phyloP scores from a whole-genome alignment of 1,139 yeast species.

The Hansenula anomala region DNA sequence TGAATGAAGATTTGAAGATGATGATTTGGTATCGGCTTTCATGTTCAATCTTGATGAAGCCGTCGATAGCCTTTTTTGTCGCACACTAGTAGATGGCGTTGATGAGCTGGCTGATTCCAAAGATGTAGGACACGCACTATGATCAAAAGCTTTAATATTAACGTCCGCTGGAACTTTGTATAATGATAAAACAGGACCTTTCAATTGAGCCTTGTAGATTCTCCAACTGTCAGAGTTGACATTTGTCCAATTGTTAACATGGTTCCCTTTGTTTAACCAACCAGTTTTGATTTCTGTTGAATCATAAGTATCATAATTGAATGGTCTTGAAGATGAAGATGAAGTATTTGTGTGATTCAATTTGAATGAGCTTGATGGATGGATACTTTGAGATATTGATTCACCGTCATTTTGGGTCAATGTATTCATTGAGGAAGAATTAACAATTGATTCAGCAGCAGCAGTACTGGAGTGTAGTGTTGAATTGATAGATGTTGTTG shows the following conservation, averaged over 20 bases:
- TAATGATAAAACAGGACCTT: conserved; percentile 55
- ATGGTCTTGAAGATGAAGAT: conserved; percentile 11
- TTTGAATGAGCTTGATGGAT: not conserved
- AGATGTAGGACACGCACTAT: conserved; percentile 8
- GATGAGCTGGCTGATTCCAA: not conserved
- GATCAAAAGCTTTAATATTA: conserved; percentile 44
- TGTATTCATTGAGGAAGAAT: conserved; percentile 6
- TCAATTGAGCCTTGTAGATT: conserved; percentile 57
- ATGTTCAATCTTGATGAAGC: conserved; percentile 15
- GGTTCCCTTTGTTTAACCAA: conserved; percentile 41
- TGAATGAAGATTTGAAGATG: not conserved
- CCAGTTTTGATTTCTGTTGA: conserved; percentile 34
- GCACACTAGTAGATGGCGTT: conserved; percentile 7
- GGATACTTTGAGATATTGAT: not conserved
- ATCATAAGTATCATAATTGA: conserved; percentile 32
- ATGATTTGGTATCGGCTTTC: conserved; percentile 5
- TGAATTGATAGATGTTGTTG: conserved; percentile 5
- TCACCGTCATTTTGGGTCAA: not conserved
- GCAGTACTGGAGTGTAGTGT: not conserved
- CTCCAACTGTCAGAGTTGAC: conserved; percentile 29
- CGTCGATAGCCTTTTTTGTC: conserved; percentile 22
- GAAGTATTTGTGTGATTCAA: conserved; percentile 4
- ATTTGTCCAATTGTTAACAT: conserved; percentile 34
- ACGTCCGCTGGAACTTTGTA: conserved; percentile 49
- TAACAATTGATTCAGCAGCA: not conserved